Conservation (phyloP, 306 rosid species). For the Quercus berberidifolia region DNA sequence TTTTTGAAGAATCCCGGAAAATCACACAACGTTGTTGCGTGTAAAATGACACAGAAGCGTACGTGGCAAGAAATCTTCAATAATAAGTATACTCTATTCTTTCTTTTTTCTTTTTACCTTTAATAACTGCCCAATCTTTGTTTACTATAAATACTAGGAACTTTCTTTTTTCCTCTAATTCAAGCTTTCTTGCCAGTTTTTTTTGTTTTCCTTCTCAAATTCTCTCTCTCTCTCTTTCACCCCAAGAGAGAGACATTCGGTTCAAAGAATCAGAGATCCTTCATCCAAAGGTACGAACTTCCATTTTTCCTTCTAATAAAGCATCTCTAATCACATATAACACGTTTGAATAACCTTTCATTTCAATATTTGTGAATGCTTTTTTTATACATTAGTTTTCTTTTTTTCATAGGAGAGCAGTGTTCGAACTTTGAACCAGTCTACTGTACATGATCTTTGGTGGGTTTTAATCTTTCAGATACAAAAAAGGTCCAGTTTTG, state of each 20-base stretch:
- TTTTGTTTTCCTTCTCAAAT: slow-evolving; percentile 18
- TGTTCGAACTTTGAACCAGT: slow-evolving; percentile 3
- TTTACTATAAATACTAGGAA: slow-evolving; percentile 2
- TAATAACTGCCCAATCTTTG: slow-evolving; percentile 13
- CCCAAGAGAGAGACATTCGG: background rate
- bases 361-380: background rate
- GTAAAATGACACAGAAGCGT: slow-evolving; percentile 44
- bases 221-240: background rate
- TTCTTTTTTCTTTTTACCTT: background rate
- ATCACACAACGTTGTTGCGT: slow-evolving; percentile 21
- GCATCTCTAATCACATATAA: background rate
- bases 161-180: slow-evolving; percentile 32
- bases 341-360: background rate
- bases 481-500: background rate
- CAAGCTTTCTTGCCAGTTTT: slow-evolving; percentile 40
- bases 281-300: slow-evolving; percentile 29
- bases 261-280: slow-evolving; percentile 29
- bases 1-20: slow-evolving; percentile 24
- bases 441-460: background rate
- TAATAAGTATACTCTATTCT: background rate
- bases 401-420: slow-evolving; percentile 24
- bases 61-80: slow-evolving; percentile 44
- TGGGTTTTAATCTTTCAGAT: slow-evolving; percentile 31
- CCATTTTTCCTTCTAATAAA: slow-evolving; percentile 33
- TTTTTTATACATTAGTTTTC: background rate